Conservation (phyloP, 2,329 filamentous ascomycete species). For the Colletotrichum orchidophilum region DNA sequence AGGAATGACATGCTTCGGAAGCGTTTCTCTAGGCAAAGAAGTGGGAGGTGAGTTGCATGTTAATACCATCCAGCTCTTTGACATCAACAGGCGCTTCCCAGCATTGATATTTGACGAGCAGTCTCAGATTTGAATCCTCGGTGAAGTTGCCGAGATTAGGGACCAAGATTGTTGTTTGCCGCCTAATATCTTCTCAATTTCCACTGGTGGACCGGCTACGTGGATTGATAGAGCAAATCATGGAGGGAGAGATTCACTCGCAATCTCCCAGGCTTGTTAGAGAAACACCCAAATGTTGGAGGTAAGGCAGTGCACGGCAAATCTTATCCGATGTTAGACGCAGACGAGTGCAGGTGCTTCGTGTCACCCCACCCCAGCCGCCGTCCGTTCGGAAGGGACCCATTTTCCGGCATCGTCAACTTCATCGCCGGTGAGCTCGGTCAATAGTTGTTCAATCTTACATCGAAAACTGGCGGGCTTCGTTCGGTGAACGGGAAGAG, state of each 20-base stretch:
- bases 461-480: neutral
- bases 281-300: neutral
- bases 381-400: neutral
- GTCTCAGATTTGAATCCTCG: neutral
- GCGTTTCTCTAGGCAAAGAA: neutral
- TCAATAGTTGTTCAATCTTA: neutral
- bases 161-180: neutral
- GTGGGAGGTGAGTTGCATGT: no score
- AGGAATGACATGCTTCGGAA: neutral
- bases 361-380: neutral
- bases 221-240: neutral
- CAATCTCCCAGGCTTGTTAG: neutral
- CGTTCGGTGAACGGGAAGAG: neutral
- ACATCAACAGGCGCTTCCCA: neutral
- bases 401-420: neutral
- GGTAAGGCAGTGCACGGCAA: neutral
- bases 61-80: neutral
- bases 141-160: neutral
- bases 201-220: neutral
- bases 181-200: neutral
- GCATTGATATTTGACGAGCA: neutral
- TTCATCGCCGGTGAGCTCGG: neutral
- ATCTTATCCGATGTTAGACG: neutral
- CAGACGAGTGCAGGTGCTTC: neutral
- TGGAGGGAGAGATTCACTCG: neutral